phyloP scores from a whole-genome alignment of 78 protist species.

The Planoprotostelium fungivorum region DNA sequence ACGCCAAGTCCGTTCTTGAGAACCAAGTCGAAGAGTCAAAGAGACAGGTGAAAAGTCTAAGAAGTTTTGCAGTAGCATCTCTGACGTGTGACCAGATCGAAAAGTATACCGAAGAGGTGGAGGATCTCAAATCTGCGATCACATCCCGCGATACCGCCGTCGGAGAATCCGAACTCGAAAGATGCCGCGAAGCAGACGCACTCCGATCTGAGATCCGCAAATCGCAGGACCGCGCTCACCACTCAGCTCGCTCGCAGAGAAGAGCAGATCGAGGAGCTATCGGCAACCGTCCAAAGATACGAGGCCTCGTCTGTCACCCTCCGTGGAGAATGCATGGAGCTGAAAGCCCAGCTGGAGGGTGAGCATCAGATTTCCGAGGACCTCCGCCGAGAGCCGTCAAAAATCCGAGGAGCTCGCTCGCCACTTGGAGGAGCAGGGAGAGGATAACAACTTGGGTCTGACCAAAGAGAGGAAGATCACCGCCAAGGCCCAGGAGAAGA shows the following conservation, averaged over 20 bases:
- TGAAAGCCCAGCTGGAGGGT: not conserved
- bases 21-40: no score
- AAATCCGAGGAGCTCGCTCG: not conserved
- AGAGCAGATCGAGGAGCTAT: not conserved
- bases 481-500: not conserved
- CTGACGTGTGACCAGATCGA: no score
- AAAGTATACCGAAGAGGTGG: no score
- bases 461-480: not conserved
- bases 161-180: not conserved
- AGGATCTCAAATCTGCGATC: no score
- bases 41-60: no score
- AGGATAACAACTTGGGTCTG: not conserved
- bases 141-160: not conserved
- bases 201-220: not conserved
- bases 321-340: no score
- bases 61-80: no score
- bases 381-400: not conserved
- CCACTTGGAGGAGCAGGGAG: not conserved
- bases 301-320: no score
- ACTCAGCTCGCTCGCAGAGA: not conserved
- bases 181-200: not conserved
- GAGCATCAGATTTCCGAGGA: not conserved
- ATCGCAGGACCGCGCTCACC: not conserved
- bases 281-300: not conserved
- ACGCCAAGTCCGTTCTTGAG: no score